A percentile compares a stretch with the other conserved stretches of the same genome.
phyloP scores from a whole-genome alignment of 1,139 yeast genomes.

The Scheffersomyces quercinus region DNA sequence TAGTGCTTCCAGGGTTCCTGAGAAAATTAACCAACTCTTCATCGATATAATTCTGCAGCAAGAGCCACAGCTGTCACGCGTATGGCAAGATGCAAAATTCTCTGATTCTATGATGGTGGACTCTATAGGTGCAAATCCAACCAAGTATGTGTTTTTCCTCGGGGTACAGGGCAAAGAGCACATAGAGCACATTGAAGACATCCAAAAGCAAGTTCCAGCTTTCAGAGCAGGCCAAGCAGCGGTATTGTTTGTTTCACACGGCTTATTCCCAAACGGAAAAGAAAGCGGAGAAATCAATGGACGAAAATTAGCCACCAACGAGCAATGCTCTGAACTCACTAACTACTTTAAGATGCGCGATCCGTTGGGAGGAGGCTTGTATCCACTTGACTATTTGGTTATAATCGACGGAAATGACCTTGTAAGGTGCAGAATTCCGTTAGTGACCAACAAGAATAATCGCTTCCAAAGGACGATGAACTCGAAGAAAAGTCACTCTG shows the following conservation, averaged over 20 bases:
- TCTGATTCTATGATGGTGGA: neutral
- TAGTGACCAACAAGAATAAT: constrained; percentile 6
- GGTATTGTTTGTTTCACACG: constrained; percentile 10
- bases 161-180: constrained; percentile 23
- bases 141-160: constrained; percentile 13
- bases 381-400: constrained; percentile 44
- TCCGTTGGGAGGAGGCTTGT: constrained; percentile 55
- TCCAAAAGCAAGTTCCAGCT: constrained; percentile 4
- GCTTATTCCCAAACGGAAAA: neutral
- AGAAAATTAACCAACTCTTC: no score
- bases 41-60: no score
- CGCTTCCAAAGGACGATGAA: neutral
- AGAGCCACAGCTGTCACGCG: no score
- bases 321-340: constrained; percentile 21
- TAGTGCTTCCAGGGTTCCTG: no score
- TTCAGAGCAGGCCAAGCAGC: constrained; percentile 3
- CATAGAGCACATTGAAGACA: constrained; percentile 6
- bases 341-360: constrained; percentile 33
- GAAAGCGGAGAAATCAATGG: constrained; percentile 1
- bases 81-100: no score
- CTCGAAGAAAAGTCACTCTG: constrained; percentile 4
- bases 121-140: neutral
- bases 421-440: constrained; percentile 25
- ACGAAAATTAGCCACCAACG: constrained; percentile 6
- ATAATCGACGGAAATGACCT: constrained; percentile 27